These are phyloP conservation scores for Leptomonas seymouri DNA, from an alignment of 208 protist genomes.

Conservation along the genomic window DNA sequence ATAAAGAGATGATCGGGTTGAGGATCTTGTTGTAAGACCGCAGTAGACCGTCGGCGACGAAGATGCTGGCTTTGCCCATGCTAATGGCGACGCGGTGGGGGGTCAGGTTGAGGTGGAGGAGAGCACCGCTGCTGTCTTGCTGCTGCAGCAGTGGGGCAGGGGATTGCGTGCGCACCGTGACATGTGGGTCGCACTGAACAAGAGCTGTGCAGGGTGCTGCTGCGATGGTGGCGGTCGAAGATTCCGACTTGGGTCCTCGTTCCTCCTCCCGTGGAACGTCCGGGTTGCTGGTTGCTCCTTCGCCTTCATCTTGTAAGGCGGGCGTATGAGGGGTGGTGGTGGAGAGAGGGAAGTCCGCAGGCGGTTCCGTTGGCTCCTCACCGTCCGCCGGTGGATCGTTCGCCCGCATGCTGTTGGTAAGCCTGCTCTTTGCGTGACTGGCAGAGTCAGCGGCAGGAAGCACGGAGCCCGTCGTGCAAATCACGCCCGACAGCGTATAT, in stretches of 20 bases:
- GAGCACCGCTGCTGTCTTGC: conserved; percentile 9
- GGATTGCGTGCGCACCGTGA: conserved; percentile 6
- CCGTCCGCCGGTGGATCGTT: too few relatives aligned
- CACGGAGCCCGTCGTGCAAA: too few relatives aligned
- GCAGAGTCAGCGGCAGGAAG: too few relatives aligned
- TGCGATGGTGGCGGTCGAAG: neutral
- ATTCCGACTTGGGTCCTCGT: too few relatives aligned
- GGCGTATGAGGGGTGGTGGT: too few relatives aligned
- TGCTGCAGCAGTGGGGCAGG: conserved; percentile 13
- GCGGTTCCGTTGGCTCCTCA: too few relatives aligned
- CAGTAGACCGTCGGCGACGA: conserved; percentile 58
- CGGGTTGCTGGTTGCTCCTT: neutral
- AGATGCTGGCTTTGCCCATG: conserved; percentile 45
- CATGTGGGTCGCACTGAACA: conserved; percentile 1
- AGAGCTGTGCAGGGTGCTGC: conserved; percentile 10
- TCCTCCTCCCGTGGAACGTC: too few relatives aligned
- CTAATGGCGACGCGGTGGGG: conserved; percentile 47
- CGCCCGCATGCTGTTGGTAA: too few relatives aligned
- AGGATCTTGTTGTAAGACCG: conserved; percentile 49
- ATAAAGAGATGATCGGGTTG: conserved; percentile 59
- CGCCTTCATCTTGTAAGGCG: too few relatives aligned
- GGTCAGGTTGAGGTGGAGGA: conserved; percentile 40
- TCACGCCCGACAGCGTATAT: too few relatives aligned
- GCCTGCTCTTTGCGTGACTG: too few relatives aligned
- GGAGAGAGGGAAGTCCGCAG: too few relatives aligned